Percentiles rank a stretch among this genome's conserved stretches.
These are phyloP conservation scores for Apostasia ramifera DNA, from an alignment of 106 monocot species.

Conservation along the genomic window DNA sequence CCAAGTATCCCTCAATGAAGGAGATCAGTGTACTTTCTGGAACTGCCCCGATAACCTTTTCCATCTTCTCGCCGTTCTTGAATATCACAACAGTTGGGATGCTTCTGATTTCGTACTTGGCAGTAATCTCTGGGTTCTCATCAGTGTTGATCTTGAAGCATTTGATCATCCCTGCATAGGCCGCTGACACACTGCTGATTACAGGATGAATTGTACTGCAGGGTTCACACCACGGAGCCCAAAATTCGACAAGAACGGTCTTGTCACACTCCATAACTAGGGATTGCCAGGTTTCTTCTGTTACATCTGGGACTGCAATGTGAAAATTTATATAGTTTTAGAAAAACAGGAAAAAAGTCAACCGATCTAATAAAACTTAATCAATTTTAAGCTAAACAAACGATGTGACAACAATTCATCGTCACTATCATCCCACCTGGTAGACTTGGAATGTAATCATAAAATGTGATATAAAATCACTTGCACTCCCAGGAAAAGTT, in stretches of 20 bases:
- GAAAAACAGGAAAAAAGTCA: no score
- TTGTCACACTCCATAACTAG: conserved; percentile 6
- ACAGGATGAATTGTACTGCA: conserved; percentile 27
- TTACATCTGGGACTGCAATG: conserved; percentile 2
- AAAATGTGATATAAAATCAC: no score
- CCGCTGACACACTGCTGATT: conserved; percentile 17
- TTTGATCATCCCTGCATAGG: conserved; percentile 18
- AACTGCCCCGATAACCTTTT: conserved; percentile 31
- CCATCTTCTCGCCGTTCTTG: conserved; percentile 32
- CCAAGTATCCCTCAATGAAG: conserved; percentile 20
- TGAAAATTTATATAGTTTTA: neutral
- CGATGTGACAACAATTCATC: no score
- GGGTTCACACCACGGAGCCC: conserved; percentile 48
- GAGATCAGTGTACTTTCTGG: conserved; percentile 21
- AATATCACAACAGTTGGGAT: conserved; percentile 40
- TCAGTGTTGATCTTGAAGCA: conserved; percentile 41
- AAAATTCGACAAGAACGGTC: conserved; percentile 28
- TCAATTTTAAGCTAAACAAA: no score
- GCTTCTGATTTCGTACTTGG: conserved; percentile 32
- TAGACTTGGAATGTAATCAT: no score
- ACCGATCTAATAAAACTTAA: no score
- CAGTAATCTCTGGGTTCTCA: conserved; percentile 23
- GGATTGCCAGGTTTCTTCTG: conserved; percentile 1
- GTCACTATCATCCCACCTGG: no score
- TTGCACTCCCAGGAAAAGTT: no score